Percentiles rank a stretch among this genome's conserved stretches.
Conservation (phyloP, 2,329 filamentous ascomycete species). For the Talaromyces sp. region DNA sequence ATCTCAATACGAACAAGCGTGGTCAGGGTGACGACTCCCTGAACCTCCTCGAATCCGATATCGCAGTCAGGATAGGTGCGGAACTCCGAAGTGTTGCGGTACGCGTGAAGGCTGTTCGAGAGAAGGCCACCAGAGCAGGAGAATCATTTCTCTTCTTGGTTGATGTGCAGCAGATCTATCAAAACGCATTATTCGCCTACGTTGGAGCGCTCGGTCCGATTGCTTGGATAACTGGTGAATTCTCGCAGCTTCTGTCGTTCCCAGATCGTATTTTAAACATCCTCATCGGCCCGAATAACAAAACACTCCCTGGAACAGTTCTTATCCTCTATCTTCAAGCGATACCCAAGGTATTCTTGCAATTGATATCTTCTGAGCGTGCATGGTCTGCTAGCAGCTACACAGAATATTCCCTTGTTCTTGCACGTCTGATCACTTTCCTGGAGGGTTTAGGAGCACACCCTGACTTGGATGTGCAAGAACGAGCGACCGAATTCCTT, state of each 20-base stretch:
- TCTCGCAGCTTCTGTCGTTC: slow-evolving; percentile 67
- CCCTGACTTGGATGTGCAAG: slow-evolving; percentile 89
- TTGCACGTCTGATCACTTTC: slow-evolving; percentile 78
- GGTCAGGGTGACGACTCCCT: slow-evolving; percentile 24
- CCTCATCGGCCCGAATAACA: slow-evolving; percentile 66
- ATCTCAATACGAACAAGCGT: slow-evolving; percentile 23
- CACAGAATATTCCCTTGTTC: slow-evolving; percentile 70
- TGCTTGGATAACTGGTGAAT: slow-evolving; percentile 88
- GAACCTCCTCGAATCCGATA: slow-evolving; percentile 23
- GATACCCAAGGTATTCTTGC: slow-evolving; percentile 78
- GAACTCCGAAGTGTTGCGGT: slow-evolving; percentile 90
- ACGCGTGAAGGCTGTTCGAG: slow-evolving; percentile 79
- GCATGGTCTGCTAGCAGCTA: slow-evolving; percentile 73
- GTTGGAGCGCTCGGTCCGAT: slow-evolving; percentile 70
- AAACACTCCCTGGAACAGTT: slow-evolving; percentile 60
- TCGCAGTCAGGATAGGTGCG: slow-evolving; percentile 62
- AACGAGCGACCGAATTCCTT: slow-evolving; percentile 86
- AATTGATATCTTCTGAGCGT: slow-evolving; percentile 63
- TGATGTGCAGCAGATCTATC: slow-evolving; percentile 53
- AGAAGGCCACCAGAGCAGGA: slow-evolving; percentile 77
- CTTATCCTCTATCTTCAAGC: slow-evolving; percentile 82
- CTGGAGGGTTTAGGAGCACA: slow-evolving; percentile 77
- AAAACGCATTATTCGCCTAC: slow-evolving; percentile 58
- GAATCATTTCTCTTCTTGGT: slow-evolving; percentile 64
- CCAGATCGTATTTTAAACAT: slow-evolving; percentile 71